Base-by-base conservation (phyloP, 495 filamentous ascomycete genomes). In the Penicillium verhagenii region DNA sequence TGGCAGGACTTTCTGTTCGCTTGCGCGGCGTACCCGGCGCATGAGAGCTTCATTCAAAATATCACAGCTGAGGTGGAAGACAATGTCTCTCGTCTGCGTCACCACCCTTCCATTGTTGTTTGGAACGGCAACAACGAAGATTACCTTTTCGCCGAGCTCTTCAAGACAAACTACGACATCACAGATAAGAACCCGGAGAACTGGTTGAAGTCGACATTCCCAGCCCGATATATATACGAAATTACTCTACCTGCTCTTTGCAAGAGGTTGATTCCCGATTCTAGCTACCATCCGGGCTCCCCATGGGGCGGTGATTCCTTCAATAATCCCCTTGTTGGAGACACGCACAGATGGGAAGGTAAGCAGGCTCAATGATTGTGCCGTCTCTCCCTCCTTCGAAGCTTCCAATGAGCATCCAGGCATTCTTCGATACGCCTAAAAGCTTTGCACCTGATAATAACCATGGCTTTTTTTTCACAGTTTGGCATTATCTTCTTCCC, bases 331-430 rank as follows among this genome's bases (percentile, higher is more conserved):
- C 94, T 87, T 0, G 84, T 95, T 21, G 93, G 93, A 45, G 93
- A 97, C 65, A 87, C 96, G 65, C 93, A 97, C 69, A 92, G 96
- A 71, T 97, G 93, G 93, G 96, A 96, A 66, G 76, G 77, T 80
- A 54, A 56, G 67, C n/a, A n/a, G n/a, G n/a, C n/a, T n/a, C n/a
- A n/a, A n/a, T n/a, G n/a, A n/a, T n/a, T n/a, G n/a, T n/a, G n/a
- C n/a, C n/a, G n/a, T n/a, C n/a, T n/a, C n/a, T n/a, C n/a, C n/a
- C n/a, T n/a, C n/a, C n/a, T n/a, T n/a, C n/a, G n/a, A n/a, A n/a
- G n/a, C n/a, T n/a, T n/a, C n/a, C n/a, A n/a, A n/a, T n/a, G n/a
- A n/a, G n/a, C n/a, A n/a, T n/a, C n/a, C n/a, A n/a, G n/a, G n/a
- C n/a, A n/a, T n/a, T n/a, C n/a, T n/a, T n/a, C n/a, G n/a, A n/a